Evolutionary conservation across 306 rosid species (phyloP), one percentile per base, ranked within the genome.

Genomic region (Ormosia emarginata): DNA sequence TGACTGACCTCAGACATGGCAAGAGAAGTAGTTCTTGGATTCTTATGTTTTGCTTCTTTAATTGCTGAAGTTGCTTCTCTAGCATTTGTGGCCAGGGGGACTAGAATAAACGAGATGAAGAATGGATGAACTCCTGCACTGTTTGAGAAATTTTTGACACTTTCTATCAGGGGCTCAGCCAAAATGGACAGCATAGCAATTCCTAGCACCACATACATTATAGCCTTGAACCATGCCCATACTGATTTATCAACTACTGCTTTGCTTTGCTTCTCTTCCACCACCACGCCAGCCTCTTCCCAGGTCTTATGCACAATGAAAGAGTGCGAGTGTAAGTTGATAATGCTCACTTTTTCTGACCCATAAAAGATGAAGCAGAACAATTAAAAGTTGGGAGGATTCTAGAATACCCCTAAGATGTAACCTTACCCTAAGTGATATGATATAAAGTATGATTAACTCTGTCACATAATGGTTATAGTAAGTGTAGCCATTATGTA

Each of bases 101-200:
- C 82, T 12, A 85, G 67, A 29, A 89, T 85, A 14, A 89, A 89
- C 8, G 90, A 79, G 61, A 89, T 75, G 75, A 83, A 83, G 67
- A 85, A 85, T 59, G 89, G 29, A 24, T 84, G 81, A 2, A 89
- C 34, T 18, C 86, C 79, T 52, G 67, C 83, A 70, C 80, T 67
- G 4, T 57, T 37, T 4, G 92, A 89, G 65, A 87, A 83, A 4
- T 67, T 79, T 24, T 81, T 81, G 9, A 89, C 92, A 57, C 87
- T 87, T n/a, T 74, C 86, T 53, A 67, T 79, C 0, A 89, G 87
- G 17, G 90, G 92, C 71, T 89, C 89, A 17, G 92, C 92, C 46
- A 89, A 74, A 69, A 85, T 57, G 29, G 89, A 87, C 74, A 85
- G 65, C 57, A 81, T 63, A n/a, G 83, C 85, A 64, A 85, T 81